Evolutionary conservation across 305 asterid species (phyloP).

Genomic region (Fraxinus nigra): DNA sequence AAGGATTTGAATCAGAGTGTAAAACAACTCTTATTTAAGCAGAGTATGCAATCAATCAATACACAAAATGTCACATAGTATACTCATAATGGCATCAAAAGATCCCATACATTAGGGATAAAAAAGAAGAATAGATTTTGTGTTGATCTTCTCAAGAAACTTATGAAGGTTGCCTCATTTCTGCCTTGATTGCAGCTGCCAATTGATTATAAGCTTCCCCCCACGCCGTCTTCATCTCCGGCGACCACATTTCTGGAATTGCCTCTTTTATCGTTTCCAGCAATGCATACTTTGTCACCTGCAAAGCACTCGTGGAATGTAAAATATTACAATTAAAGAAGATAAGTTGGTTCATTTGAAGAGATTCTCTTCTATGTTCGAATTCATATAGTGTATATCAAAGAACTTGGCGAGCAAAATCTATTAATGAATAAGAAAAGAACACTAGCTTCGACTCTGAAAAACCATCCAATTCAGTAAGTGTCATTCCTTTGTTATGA

Average conservation of each 20-base stretch:
- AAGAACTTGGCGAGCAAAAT: neutral
- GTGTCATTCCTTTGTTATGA: neutral
- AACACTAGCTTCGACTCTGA: neutral
- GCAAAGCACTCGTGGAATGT: neutral
- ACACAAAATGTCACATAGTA: neutral
- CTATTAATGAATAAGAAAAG: neutral
- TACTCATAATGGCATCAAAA: neutral
- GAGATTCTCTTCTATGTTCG: neutral
- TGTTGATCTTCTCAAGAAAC: neutral
- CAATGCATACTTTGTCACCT: conserved; percentile 60
- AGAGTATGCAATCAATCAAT: neutral
- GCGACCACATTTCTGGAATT: conserved; percentile 54
- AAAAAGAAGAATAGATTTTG: neutral
- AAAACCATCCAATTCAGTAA: neutral
- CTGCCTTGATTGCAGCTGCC: conserved; percentile 48
- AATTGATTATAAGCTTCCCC: conserved; percentile 53
- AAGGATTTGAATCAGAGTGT: neutral
- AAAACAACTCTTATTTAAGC: neutral
- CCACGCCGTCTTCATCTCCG: conserved; percentile 56
- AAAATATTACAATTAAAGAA: neutral
- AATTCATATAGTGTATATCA: neutral
- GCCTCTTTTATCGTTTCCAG: conserved; percentile 64
- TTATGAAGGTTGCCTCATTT: conserved; percentile 40
- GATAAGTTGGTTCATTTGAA: neutral
- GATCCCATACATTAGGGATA: neutral